Evolutionary conservation across 2,329 filamentous ascomycete species (phyloP).

Genomic region (Fonsecaea multimorphosa): DNA sequence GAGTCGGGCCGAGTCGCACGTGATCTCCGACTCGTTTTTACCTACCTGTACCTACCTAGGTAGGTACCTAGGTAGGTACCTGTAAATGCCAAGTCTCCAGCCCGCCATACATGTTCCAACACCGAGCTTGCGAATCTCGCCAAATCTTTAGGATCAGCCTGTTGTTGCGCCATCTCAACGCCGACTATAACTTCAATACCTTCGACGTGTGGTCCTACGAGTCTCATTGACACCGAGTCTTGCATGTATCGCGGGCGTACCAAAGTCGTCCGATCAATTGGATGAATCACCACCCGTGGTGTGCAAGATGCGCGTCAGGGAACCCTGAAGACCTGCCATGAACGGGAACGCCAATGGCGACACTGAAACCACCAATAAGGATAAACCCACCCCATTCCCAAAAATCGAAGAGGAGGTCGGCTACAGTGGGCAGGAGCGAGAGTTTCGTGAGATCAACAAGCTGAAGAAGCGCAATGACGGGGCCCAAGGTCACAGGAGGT

Average conservation of each 20-base stretch:
- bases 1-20: too few species aligned
- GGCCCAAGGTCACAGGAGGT: slow-evolving; percentile 55
- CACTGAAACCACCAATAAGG: slow-evolving; percentile 28
- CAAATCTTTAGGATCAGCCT: too few species aligned
- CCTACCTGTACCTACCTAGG: too few species aligned
- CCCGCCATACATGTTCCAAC: too few species aligned
- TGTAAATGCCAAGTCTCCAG: too few species aligned
- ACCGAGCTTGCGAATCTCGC: too few species aligned
- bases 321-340: slow-evolving; percentile 29
- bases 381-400: slow-evolving; percentile 36
- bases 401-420: slow-evolving; percentile 35
- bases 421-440: slow-evolving; percentile 32
- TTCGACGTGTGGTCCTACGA: neutral
- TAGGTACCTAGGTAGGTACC: too few species aligned
- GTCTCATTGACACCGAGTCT: neutral
- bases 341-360: slow-evolving; percentile 31
- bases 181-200: too few species aligned
- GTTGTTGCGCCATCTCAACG: too few species aligned
- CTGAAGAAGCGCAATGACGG: slow-evolving; percentile 29
- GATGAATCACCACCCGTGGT: neutral
- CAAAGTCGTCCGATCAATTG: neutral
- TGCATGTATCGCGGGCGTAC: neutral
- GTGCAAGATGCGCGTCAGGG: neutral
- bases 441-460: slow-evolving; percentile 26
- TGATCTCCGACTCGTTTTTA: too few species aligned